These are phyloP conservation scores for Candolleomyces aberdarensis DNA, from an alignment of 768 basidiomycete species.

Conservation along the genomic window DNA sequence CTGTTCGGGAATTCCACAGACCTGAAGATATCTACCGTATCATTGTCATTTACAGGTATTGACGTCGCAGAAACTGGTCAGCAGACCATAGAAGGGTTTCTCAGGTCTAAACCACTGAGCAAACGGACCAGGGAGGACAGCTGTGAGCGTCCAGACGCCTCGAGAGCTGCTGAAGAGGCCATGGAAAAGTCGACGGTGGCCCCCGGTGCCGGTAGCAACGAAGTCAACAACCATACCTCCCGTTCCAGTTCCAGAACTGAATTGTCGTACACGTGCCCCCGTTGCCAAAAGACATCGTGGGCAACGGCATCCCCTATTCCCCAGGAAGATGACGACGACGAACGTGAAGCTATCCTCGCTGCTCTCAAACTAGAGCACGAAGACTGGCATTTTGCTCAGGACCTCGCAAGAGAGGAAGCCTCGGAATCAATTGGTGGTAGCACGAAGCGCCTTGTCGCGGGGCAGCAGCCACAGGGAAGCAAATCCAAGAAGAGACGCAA, in stretches of 20 bases:
- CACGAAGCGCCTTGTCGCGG: background rate
- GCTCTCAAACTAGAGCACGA: conserved; percentile 67
- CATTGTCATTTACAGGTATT: conserved; percentile 75
- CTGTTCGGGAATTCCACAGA: conserved; percentile 55
- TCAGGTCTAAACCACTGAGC: conserved; percentile 36
- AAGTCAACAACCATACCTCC: conserved; percentile 8
- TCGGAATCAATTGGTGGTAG: conserved; percentile 11
- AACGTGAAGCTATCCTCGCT: conserved; percentile 34
- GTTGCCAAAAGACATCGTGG: conserved; percentile 50
- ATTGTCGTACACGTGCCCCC: conserved; percentile 51
- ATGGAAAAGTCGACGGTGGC: background rate
- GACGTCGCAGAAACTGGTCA: conserved; percentile 77
- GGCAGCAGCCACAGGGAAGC: conserved; percentile 9
- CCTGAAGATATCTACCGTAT: conserved; percentile 71
- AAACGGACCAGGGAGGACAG: conserved; percentile 41
- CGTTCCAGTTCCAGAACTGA: background rate
- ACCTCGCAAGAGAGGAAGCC: conserved; percentile 49
- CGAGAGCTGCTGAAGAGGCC: background rate
- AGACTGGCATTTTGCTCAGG: conserved; percentile 88
- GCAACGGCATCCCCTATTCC: conserved; percentile 18
- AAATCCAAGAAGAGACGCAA: conserved; percentile 29
- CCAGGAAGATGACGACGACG: conserved; percentile 23
- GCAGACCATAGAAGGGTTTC: conserved; percentile 84
- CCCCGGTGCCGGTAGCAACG: background rate
- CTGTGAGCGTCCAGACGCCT: background rate